Evolutionary conservation across 768 basidiomycete species (phyloP).

Genomic region (Leccinum incarnatum): DNA sequence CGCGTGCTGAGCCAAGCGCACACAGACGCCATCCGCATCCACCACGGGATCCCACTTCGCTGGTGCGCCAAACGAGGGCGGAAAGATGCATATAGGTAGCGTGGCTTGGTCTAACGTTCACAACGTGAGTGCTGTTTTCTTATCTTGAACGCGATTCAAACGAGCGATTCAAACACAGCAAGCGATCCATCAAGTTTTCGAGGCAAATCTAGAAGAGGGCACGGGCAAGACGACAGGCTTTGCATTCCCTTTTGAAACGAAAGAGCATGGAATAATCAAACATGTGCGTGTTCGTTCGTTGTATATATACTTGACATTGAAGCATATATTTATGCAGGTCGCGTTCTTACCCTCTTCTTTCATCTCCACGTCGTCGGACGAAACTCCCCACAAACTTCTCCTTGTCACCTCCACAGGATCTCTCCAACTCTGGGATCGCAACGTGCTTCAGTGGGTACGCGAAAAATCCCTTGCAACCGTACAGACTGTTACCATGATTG

Average conservation of each 20-base stretch:
- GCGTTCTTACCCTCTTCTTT: conserved; percentile 48
- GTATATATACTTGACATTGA: neutral
- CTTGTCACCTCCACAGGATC: conserved; percentile 75
- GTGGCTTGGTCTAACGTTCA: conserved; percentile 63
- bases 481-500: conserved; percentile 67
- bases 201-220: conserved; percentile 45
- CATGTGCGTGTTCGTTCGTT: conserved; percentile 48
- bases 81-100: conserved; percentile 55
- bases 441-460: conserved; percentile 65
- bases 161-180: conserved; percentile 37
- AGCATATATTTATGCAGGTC: conserved; percentile 34
- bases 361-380: conserved; percentile 27
- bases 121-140: conserved; percentile 41
- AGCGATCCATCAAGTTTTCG: conserved; percentile 51
- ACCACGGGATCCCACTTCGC: conserved; percentile 53
- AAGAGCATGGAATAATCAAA: conserved; percentile 61
- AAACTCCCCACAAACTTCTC: conserved; percentile 40
- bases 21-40: conserved; percentile 41
- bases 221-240: conserved; percentile 49
- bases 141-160: neutral
- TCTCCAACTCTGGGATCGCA: conserved; percentile 69
- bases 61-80: conserved; percentile 51
- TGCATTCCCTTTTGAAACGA: conserved; percentile 64
- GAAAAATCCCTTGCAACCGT: conserved; percentile 77
- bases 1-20: neutral